Percentiles rank a stretch among this genome's conserved stretches.
Conservation (phyloP, 306 rosid species). For the Quercus ilex region DNA sequence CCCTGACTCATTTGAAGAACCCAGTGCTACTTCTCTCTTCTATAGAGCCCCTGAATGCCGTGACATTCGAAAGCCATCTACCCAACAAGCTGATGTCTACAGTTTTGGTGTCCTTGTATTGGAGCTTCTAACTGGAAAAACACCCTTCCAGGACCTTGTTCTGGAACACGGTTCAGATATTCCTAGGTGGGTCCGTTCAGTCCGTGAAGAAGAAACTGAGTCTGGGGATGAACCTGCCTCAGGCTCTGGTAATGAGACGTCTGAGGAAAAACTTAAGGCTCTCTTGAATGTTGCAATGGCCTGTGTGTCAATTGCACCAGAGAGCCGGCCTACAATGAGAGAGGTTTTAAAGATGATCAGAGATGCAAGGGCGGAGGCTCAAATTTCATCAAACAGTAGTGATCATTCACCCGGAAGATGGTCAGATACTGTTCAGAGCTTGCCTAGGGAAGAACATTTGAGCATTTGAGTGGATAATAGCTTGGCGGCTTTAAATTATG, state of each 20-base stretch:
- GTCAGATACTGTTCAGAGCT: slow-evolving; percentile 97
- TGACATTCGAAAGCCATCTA: slow-evolving; percentile 52
- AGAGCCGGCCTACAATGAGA: slow-evolving; percentile 77
- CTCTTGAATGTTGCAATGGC: slow-evolving; percentile 85
- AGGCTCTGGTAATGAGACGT: slow-evolving; percentile 55
- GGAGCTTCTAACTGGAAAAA: slow-evolving; percentile 87
- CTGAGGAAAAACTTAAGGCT: slow-evolving; percentile 94
- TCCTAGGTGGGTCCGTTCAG: slow-evolving; percentile 83
- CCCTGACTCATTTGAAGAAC: slow-evolving; percentile 77
- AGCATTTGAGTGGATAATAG: slow-evolving; percentile 49
- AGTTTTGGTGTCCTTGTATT: slow-evolving; percentile 88
- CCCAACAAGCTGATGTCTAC: slow-evolving; percentile 88
- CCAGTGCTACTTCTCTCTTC: slow-evolving; percentile 81
- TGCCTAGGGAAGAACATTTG: slow-evolving; percentile 85
- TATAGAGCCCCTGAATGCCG: slow-evolving; percentile 95
- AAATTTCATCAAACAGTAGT: slow-evolving; percentile 85
- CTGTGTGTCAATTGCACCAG: slow-evolving; percentile 69
- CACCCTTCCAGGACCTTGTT: slow-evolving; percentile 96
- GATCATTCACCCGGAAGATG: slow-evolving; percentile 98
- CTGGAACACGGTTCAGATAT: slow-evolving; percentile 81
- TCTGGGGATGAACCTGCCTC: slow-evolving; percentile 92
- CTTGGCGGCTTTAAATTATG: slow-evolving; percentile 13
- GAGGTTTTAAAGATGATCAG: slow-evolving; percentile 87
- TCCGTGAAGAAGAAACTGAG: slow-evolving; percentile 87
- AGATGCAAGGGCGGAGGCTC: slow-evolving; percentile 87